Evolutionary conservation across 768 basidiomycete genomes (phyloP).

Genomic region (Ramaria sp.): DNA sequence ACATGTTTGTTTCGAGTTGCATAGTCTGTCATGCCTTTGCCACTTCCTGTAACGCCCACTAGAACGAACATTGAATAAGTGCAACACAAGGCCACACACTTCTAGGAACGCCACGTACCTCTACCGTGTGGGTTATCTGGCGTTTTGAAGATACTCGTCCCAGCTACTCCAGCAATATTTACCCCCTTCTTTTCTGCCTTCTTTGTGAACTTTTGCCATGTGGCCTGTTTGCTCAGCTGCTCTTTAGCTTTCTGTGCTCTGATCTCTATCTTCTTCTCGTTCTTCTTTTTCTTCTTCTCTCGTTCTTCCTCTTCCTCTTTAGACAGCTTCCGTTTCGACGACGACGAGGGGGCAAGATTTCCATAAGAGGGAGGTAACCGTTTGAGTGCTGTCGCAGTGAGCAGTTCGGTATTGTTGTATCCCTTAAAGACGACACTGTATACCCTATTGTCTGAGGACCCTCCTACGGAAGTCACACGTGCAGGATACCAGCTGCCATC

Average conservation of each 20-base stretch:
- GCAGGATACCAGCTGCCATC: constrained; percentile 87
- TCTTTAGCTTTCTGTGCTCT: constrained; percentile 83
- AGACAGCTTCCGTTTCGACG: constrained; percentile 67
- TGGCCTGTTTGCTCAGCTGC: constrained; percentile 70
- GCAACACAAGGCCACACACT: neutral
- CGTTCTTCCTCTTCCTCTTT: constrained; percentile 80
- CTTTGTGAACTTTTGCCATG: constrained; percentile 94
- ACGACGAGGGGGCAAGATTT: constrained; percentile 26
- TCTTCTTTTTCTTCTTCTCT: constrained; percentile 88
- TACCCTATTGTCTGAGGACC: constrained; percentile 69
- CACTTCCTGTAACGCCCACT: constrained; percentile 91
- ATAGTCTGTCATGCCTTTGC: constrained; percentile 80
- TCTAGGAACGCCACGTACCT: constrained; percentile 36
- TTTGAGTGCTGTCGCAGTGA: constrained; percentile 64
- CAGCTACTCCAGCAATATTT: constrained; percentile 78
- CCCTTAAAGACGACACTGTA: constrained; percentile 89
- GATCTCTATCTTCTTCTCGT: constrained; percentile 83
- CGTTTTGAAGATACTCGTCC: constrained; percentile 90
- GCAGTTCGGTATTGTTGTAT: constrained; percentile 84
- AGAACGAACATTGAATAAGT: constrained; percentile 10
- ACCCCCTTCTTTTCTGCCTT: constrained; percentile 90
- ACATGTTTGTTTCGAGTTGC: constrained; percentile 65
- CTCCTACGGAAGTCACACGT: constrained; percentile 75
- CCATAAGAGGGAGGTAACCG: constrained; percentile 37
- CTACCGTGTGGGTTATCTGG: constrained; percentile 83